Conservation (phyloP, 2,329 filamentous ascomycete genomes). For the Aspergillus sp. region DNA sequence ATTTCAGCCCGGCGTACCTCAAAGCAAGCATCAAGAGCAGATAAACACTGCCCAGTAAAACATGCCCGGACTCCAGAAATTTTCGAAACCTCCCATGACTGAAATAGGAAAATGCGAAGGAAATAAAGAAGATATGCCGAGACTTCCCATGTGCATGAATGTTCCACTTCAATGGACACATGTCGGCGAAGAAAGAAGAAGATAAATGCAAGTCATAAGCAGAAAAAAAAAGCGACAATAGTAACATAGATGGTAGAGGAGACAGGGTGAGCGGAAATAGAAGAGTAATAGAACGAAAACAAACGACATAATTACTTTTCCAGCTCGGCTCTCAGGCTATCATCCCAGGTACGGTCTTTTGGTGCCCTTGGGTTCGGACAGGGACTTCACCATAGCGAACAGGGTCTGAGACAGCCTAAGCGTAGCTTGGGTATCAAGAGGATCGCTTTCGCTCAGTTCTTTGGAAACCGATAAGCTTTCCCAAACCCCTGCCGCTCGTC, state of each 20-base stretch:
- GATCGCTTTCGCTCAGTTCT: slow-evolving; percentile 49
- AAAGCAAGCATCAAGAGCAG: slow-evolving; percentile 31
- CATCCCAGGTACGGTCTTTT: slow-evolving; percentile 58
- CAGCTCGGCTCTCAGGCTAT: slow-evolving; percentile 54
- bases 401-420: slow-evolving; percentile 52
- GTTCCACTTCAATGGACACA: slow-evolving; percentile 26
- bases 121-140: slow-evolving; percentile 20
- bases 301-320: slow-evolving; percentile 41
- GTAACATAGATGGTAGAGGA: slow-evolving; percentile 17
- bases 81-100: slow-evolving; percentile 33
- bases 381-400: slow-evolving; percentile 56
- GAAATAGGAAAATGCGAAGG: slow-evolving; percentile 23
- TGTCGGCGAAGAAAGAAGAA: slow-evolving; percentile 22
- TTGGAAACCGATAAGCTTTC: slow-evolving; percentile 59
- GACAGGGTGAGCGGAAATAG: slow-evolving; percentile 12
- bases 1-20: slow-evolving; percentile 32
- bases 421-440: slow-evolving; percentile 34
- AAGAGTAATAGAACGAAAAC: slow-evolving; percentile 15
- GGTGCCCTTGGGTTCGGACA: slow-evolving; percentile 55
- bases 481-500: slow-evolving; percentile 53
- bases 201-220: slow-evolving; percentile 26
- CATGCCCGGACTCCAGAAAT: slow-evolving; percentile 40
- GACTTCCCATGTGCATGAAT: slow-evolving; percentile 28
- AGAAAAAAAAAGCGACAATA: slow-evolving; percentile 11
- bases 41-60: slow-evolving; percentile 35